These are phyloP conservation scores for Aegilops sharonensis DNA, from an alignment of 176 grass and related monocot species.

Conservation along the genomic window DNA sequence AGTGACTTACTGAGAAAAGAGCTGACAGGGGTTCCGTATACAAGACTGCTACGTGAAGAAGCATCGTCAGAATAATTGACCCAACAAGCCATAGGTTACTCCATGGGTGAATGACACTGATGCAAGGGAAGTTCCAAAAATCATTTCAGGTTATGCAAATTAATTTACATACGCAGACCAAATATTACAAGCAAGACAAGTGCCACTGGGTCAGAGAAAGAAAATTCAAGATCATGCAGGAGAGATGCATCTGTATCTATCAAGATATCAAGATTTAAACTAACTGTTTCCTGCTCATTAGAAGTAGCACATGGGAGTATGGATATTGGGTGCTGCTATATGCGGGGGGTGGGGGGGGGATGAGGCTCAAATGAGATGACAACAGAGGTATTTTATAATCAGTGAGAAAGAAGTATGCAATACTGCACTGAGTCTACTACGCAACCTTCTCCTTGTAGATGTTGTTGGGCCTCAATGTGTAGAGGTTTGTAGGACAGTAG, in stretches of 20 bases:
- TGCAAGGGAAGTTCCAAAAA: conserved; percentile 14
- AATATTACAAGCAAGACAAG: neutral
- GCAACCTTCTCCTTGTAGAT: too few relatives aligned
- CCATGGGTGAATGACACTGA: conserved; percentile 92
- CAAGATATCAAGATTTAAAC: neutral
- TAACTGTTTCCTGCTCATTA: neutral
- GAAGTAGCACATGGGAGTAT: neutral
- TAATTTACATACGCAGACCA: neutral
- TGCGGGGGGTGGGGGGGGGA: neutral
- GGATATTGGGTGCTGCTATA: neutral
- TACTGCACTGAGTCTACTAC: neutral
- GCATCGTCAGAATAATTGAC: conserved; percentile 83
- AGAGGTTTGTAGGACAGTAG: too few relatives aligned
- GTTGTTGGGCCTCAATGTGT: too few relatives aligned
- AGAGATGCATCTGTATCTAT: neutral
- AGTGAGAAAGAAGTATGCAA: neutral
- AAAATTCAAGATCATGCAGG: neutral
- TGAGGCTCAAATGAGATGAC: neutral
- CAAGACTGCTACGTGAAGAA: conserved; percentile 79
- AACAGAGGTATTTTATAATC: neutral
- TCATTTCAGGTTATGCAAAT: neutral
- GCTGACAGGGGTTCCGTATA: conserved; percentile 77
- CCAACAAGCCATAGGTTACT: conserved; percentile 95
- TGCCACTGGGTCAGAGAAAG: neutral
- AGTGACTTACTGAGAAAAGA: conserved; percentile 85